Evolutionary conservation across 164 flowering plant genomes (phyloP).

Genomic region (Stephania cephalantha): DNA sequence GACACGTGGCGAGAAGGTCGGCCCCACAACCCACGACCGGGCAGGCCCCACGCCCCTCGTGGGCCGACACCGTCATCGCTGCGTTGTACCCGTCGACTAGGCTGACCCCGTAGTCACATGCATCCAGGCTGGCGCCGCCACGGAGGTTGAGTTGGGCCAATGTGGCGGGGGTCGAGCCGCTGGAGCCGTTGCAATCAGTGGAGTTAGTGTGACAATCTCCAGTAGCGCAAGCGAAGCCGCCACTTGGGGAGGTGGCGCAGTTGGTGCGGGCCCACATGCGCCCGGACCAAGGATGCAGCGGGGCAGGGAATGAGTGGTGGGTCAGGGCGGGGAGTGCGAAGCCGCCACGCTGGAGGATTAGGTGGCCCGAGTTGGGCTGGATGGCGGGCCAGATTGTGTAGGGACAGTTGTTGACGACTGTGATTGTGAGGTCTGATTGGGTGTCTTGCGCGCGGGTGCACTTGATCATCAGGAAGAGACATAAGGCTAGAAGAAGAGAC

Average conservation of each 20-base stretch:
- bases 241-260: slow-evolving; percentile 16
- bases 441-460: background rate
- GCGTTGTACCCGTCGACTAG: slow-evolving; percentile 89
- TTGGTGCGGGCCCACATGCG: slow-evolving; percentile 73
- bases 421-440: background rate
- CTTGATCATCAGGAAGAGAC: background rate
- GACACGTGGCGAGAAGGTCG: slow-evolving; percentile 57
- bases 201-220: slow-evolving; percentile 74
- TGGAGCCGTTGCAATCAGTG: slow-evolving; percentile 63
- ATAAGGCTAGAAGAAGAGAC: background rate
- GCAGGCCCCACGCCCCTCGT: slow-evolving; percentile 68
- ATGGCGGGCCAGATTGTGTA: slow-evolving; percentile 18
- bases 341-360: slow-evolving; percentile 56
- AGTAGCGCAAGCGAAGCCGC: slow-evolving; percentile 63
- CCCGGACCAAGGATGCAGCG: slow-evolving; percentile 64
- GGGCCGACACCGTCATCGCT: slow-evolving; percentile 82
- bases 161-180: slow-evolving; percentile 67
- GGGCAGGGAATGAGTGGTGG: slow-evolving; percentile 28
- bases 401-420: slow-evolving; percentile 17
- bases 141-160: slow-evolving; percentile 77
- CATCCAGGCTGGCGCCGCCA: slow-evolving; percentile 41
- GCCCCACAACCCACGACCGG: slow-evolving; percentile 84
- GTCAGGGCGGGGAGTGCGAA: slow-evolving; percentile 45
- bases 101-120: slow-evolving; percentile 76
- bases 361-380: slow-evolving; percentile 11